These are phyloP conservation scores for Aureobasidium zeae DNA, from an alignment of 2,329 filamentous ascomycete genomes.

Conservation along the genomic window DNA sequence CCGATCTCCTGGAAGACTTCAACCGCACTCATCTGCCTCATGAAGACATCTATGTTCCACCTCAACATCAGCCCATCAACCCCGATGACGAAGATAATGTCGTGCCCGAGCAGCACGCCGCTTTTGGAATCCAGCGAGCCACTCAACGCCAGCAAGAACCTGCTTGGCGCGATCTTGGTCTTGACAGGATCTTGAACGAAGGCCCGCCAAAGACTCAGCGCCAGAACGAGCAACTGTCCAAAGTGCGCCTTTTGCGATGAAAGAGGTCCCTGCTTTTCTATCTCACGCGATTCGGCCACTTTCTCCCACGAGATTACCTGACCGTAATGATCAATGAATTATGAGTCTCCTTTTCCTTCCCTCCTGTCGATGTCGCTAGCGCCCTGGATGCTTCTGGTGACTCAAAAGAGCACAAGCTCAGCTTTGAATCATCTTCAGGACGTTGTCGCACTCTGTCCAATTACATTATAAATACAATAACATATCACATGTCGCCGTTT, in stretches of 20 bases:
- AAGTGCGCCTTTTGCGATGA: constrained; percentile 10
- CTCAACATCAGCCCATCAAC: constrained; percentile 70
- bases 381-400: too few relatives aligned
- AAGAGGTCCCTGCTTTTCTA: neutral
- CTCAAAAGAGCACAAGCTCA: too few relatives aligned
- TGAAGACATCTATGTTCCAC: constrained; percentile 75
- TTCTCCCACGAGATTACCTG: neutral
- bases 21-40: constrained; percentile 33
- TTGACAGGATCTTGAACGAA: constrained; percentile 60
- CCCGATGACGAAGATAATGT: constrained; percentile 85
- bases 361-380: too few relatives aligned
- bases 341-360: too few relatives aligned
- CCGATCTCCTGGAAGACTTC: constrained; percentile 64
- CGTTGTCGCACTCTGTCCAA: too few relatives aligned
- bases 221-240: constrained; percentile 2
- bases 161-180: constrained; percentile 68
- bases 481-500: too few relatives aligned
- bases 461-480: too few relatives aligned
- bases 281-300: neutral
- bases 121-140: constrained; percentile 74
- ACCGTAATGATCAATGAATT: neutral
- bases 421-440: too few relatives aligned
- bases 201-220: constrained; percentile 39
- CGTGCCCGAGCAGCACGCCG: constrained; percentile 78
- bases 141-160: constrained; percentile 63